A percentile compares a stretch with the other conserved stretches of the same genome.
Evolutionary conservation across 768 basidiomycete genomes (phyloP).

Genomic region (Pleurotus giganteus): DNA sequence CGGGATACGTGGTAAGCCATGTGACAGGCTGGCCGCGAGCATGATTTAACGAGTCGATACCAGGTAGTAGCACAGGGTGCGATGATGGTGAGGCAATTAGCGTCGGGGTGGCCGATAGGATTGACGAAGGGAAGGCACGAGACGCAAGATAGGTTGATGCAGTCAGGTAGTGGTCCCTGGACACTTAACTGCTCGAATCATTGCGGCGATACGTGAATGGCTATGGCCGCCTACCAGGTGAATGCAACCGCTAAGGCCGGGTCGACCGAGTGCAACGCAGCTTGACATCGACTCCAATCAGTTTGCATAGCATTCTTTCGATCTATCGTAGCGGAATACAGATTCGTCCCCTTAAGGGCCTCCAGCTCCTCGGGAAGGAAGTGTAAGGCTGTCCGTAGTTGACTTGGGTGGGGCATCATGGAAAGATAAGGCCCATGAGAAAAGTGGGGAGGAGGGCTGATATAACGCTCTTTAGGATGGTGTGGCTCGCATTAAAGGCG

Average conservation of each 20-base stretch:
- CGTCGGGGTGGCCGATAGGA: slow-evolving; percentile 60
- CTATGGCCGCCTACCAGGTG: slow-evolving; percentile 56
- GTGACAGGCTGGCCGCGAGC: slow-evolving; percentile 76
- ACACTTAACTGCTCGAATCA: slow-evolving; percentile 7
- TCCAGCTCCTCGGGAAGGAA: slow-evolving; percentile 64
- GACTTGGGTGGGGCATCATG: slow-evolving; percentile 55
- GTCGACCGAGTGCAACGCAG: slow-evolving; percentile 33
- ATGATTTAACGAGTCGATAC: slow-evolving; percentile 86
- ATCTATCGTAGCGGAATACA: slow-evolving; percentile 75
- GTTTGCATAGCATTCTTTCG: slow-evolving; percentile 56
- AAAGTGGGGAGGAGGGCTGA: slow-evolving; percentile 5
- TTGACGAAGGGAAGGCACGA: slow-evolving; percentile 84
- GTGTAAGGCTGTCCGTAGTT: slow-evolving; percentile 71
- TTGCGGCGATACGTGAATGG: background rate
- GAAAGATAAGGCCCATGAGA: slow-evolving; percentile 64
- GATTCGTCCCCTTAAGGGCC: slow-evolving; percentile 73
- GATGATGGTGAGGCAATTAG: slow-evolving; percentile 49
- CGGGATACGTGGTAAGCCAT: slow-evolving; percentile 62
- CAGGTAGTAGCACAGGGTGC: slow-evolving; percentile 82
- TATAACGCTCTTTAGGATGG: background rate
- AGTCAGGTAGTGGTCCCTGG: slow-evolving; percentile 72
- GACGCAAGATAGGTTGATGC: slow-evolving; percentile 82
- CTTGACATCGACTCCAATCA: slow-evolving; percentile 60
- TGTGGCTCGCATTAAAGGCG: background rate
- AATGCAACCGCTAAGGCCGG: slow-evolving; percentile 46